Evolutionary conservation across 2,329 filamentous ascomycete genomes (phyloP).

Genomic region (Chalara sp.): DNA sequence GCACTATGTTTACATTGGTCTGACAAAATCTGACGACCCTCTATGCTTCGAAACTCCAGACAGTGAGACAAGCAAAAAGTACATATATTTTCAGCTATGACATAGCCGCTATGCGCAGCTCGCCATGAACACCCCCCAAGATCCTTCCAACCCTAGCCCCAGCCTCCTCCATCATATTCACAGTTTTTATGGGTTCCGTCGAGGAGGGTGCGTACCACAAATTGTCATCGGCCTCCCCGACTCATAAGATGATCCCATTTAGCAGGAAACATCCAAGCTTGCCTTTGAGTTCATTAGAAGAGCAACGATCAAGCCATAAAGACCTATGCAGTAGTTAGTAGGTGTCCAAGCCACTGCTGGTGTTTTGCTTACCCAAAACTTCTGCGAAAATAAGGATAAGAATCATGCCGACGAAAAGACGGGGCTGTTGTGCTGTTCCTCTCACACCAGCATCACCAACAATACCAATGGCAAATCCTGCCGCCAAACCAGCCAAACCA

Average conservation of each 20-base stretch:
- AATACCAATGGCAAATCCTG: constrained; percentile 81
- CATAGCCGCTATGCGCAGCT: constrained; percentile 13
- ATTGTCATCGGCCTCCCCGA: constrained; percentile 22
- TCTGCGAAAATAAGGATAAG: constrained; percentile 80
- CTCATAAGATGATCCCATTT: constrained; percentile 26
- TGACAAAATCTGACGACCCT: constrained; percentile 10
- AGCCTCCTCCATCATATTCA: constrained; percentile 21
- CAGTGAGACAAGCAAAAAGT: constrained; percentile 21
- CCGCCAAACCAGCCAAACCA: constrained; percentile 76
- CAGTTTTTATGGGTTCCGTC: constrained; percentile 11
- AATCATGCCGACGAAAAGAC: constrained; percentile 73
- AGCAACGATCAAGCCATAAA: constrained; percentile 97
- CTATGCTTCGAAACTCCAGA: constrained; percentile 28
- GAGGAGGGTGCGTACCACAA: constrained; percentile 14
- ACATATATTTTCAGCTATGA: constrained; percentile 25
- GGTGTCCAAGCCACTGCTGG: constrained; percentile 5
- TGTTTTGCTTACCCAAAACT: constrained; percentile 59
- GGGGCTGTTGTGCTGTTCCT: constrained; percentile 65
- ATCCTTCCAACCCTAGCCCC: constrained; percentile 5
- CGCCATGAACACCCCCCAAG: constrained; percentile 9
- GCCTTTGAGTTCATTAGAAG: constrained; percentile 99
- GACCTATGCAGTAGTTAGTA: constrained; percentile 52
- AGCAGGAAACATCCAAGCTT: constrained; percentile 55
- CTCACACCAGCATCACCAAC: constrained; percentile 85
- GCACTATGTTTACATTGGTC: constrained; percentile 24